Evolutionary conservation across 768 basidiomycete species (phyloP).

Genomic region (Boletus coccyginus): DNA sequence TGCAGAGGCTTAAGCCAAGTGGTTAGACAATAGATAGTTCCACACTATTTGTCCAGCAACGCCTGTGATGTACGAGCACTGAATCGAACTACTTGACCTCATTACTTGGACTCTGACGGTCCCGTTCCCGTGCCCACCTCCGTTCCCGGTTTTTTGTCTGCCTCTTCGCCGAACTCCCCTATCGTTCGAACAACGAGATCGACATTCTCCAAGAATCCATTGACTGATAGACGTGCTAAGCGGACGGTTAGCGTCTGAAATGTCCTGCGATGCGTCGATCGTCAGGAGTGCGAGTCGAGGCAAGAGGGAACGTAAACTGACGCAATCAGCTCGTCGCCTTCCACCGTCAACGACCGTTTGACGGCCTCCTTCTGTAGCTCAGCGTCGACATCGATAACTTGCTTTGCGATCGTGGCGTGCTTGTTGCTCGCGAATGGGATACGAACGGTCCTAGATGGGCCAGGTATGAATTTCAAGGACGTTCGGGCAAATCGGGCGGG

Average conservation of each 20-base stretch:
- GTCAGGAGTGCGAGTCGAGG: constrained; percentile 1
- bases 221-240: constrained; percentile 78
- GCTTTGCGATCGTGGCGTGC: constrained; percentile 80
- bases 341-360: constrained; percentile 63
- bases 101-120: constrained; percentile 8
- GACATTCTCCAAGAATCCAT: constrained; percentile 86
- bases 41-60: constrained; percentile 15
- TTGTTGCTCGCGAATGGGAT: constrained; percentile 73
- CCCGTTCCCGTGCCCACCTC: neutral
- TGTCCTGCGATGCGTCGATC: constrained; percentile 40
- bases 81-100: constrained; percentile 10
- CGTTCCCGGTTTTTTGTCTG: constrained; percentile 29
- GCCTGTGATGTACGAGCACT: constrained; percentile 13
- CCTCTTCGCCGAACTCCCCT: constrained; percentile 73
- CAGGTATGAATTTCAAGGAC: neutral
- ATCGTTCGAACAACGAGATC: constrained; percentile 84
- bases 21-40: constrained; percentile 17
- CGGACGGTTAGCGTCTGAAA: constrained; percentile 81
- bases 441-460: constrained; percentile 52
- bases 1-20: constrained; percentile 36
- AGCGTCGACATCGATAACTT: constrained; percentile 81
- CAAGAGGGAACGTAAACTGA: constrained; percentile 38
- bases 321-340: constrained; percentile 72
- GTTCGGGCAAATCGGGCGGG: neutral
- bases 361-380: constrained; percentile 84